Conservation (phyloP, 768 basidiomycete genomes). For the Terana coerulea region DNA sequence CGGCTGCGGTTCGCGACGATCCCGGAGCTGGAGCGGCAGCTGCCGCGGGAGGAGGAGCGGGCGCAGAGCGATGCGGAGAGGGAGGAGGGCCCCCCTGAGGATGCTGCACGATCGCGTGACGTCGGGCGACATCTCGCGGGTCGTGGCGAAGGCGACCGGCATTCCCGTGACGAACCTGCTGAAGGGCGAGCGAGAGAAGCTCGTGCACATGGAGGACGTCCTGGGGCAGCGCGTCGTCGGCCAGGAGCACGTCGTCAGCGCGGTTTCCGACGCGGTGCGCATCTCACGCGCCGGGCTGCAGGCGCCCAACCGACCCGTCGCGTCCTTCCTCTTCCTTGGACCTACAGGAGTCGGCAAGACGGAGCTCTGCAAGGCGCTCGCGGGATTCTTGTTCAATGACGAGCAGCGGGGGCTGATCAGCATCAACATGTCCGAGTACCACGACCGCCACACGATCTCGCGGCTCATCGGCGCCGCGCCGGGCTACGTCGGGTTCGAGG, state of each 20-base stretch:
- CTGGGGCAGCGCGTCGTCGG: conserved; percentile 78
- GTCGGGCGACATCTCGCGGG: conserved; percentile 83
- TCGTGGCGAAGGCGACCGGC: conserved; percentile 85
- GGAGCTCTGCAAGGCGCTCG: conserved; percentile 84
- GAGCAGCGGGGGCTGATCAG: conserved; percentile 87
- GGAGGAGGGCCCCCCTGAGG: conserved; percentile 45
- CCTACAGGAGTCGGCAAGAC: conserved; percentile 93
- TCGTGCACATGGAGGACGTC: conserved; percentile 89
- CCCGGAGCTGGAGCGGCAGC: conserved; percentile 69
- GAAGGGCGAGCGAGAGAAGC: conserved; percentile 85
- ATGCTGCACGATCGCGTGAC: conserved; percentile 87
- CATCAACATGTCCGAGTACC: conserved; percentile 97
- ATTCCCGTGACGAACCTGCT: conserved; percentile 87
- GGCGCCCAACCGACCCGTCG: conserved; percentile 84
- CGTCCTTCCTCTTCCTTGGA: conserved; percentile 89
- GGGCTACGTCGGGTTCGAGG: conserved; percentile 81
- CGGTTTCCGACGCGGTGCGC: conserved; percentile 87
- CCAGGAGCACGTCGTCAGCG: conserved; percentile 82
- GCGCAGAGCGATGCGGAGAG: conserved; percentile 34
- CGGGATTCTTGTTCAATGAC: conserved; percentile 86
- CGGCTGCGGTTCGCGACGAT: conserved; percentile 83
- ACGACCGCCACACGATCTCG: conserved; percentile 88
- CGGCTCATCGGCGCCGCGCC: conserved; percentile 90
- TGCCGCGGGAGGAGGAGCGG: conserved; percentile 51
- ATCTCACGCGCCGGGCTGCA: conserved; percentile 91